Conservation (phyloP, 2,329 filamentous ascomycete genomes). For the Xylaria sp. region DNA sequence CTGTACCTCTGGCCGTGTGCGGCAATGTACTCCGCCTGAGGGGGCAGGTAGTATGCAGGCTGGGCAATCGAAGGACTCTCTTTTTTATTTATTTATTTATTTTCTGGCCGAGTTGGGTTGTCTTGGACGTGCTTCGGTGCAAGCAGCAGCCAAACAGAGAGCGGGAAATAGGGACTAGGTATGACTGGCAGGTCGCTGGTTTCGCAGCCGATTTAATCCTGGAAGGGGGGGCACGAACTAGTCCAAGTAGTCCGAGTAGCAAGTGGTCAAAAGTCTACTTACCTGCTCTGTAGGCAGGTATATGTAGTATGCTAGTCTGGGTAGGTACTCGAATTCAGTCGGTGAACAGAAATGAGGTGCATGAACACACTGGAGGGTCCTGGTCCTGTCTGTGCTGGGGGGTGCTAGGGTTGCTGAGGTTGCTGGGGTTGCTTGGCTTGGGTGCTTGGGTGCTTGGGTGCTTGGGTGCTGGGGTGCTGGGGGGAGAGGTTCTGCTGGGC, state of each 20-base stretch:
- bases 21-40: constrained; percentile 35
- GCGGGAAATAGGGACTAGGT: constrained; percentile 15
- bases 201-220: constrained; percentile 19
- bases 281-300: no score
- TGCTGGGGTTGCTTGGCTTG: no score
- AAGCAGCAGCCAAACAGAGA: constrained; percentile 20
- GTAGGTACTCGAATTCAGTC: constrained; percentile 47
- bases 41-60: constrained; percentile 35
- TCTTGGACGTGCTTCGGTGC: constrained; percentile 6
- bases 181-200: constrained; percentile 27
- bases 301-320: neutral
- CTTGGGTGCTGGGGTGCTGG: no score
- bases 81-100: constrained; percentile 27
- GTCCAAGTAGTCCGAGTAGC: neutral
- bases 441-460: no score
- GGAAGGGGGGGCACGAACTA: neutral
- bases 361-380: constrained; percentile 54
- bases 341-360: constrained; percentile 58
- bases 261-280: neutral
- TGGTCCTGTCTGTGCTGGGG: constrained; percentile 24
- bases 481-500: no score
- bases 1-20: constrained; percentile 29
- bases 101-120: constrained; percentile 19
- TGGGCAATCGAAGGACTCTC: constrained; percentile 8
- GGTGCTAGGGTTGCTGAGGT: no score